Base-by-base conservation (phyloP, 2,329 filamentous ascomycete genomes). In the Aspergillus nomiae region DNA sequence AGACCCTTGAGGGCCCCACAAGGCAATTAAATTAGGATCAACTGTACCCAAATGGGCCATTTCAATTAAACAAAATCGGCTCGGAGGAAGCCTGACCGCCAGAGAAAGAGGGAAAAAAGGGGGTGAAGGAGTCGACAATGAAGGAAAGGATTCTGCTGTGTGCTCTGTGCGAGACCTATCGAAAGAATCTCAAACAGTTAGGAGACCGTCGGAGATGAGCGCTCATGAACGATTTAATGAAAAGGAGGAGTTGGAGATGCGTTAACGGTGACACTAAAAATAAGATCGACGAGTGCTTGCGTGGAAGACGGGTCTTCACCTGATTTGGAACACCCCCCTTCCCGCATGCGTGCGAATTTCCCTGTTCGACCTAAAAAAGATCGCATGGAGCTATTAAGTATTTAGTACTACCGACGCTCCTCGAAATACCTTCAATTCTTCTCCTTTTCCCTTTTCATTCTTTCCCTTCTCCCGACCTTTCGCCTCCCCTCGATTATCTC, bases 231-330 rank as follows among this genome's bases (percentile, higher is more conserved):
- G 11, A 34, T 56, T 26, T 21, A 54, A 26, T 28, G 34, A 56
- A 46, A 34, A 34, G 38, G 26, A 21, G 38, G 32, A 21, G 11
- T 12, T 21, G n/a, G 51, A 54, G 30, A 36, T 28, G 36, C 19
- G 51, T 55, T 38, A 38, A 55, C n/a, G 34, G 32, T 36, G 51
- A 36, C n/a, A 55, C 51, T 55, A 55, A 55, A 59, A 62, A 61
- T 48, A 55, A 56, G 69, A 71, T 71, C 69, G 65, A 63, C 69
- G 58, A 51, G 46, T 59, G 69, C 63, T 71, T 71, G 68, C 69
- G 69, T 70, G 69, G 69, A 70, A 66, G 65, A 68, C 67, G 67
- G 66, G 65, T 56, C 60, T 59, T 58, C 57, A 67, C 60, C 55
- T 61, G 61, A 65, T 62, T 66, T 56, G 64, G 65, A 41, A 53